These are phyloP conservation scores for Lipomyces yamanashiensis DNA, from an alignment of 805 yeast genomes.

Conservation along the genomic window DNA sequence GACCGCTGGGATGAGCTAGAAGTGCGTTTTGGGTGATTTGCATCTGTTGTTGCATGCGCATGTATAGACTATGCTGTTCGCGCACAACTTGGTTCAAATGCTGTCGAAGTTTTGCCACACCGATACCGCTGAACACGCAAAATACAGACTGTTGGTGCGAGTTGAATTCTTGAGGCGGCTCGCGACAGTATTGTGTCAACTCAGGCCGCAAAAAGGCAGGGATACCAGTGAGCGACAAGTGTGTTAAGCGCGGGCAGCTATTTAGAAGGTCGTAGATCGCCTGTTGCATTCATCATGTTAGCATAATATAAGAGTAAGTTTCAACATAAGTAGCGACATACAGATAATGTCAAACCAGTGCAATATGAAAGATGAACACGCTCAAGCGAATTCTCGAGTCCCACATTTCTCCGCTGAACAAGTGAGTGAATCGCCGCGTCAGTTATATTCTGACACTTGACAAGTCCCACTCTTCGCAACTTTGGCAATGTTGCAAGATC, in stretches of 20 bases:
- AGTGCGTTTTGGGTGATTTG: background rate
- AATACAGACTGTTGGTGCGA: conserved; percentile 82
- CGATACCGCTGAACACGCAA: conserved; percentile 92
- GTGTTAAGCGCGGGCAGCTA: conserved; percentile 85
- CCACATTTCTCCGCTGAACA: conserved; percentile 57
- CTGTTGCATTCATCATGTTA: background rate
- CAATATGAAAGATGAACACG: conserved; percentile 94
- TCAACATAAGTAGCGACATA: background rate
- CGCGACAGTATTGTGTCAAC: conserved; percentile 83
- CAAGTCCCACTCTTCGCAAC: conserved; percentile 88
- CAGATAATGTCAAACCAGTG: conserved; percentile 69
- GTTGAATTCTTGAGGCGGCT: conserved; percentile 90
- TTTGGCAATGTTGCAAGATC: conserved; percentile 78
- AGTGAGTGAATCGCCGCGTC: conserved; percentile 78
- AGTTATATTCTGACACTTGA: conserved; percentile 84
- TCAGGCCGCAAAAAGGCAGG: conserved; percentile 86
- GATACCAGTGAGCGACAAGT: conserved; percentile 89
- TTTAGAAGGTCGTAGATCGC: conserved; percentile 77
- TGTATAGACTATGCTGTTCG: conserved; percentile 17
- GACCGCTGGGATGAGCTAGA: background rate
- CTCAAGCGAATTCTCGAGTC: conserved; percentile 80
- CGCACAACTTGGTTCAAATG: conserved; percentile 53
- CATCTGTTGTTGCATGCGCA: conserved; percentile 23
- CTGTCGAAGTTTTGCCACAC: conserved; percentile 75
- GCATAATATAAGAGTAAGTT: background rate